Base-by-base conservation (phyloP, 441 rosid species). In the Bruguiera hainesii region DNA sequence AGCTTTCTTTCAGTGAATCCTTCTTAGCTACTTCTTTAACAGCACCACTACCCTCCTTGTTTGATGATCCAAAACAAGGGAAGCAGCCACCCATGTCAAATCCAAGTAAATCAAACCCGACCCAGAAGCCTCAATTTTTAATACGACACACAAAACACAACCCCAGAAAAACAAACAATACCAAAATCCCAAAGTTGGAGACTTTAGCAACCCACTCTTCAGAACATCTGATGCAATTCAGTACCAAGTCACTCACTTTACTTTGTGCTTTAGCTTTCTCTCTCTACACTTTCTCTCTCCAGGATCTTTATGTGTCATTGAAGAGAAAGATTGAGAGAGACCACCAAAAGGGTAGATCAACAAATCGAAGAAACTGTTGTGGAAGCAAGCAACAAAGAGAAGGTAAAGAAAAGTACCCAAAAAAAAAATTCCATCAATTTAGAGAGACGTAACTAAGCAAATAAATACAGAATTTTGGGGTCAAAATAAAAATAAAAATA, bases 51-150 rank as follows among this genome's bases (percentile, higher is more conserved):
- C 83, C 93, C 78, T 85, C 86, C 83, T 72, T 78, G 63, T 83
- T 76, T 68, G 98, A 84, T 84, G 98, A 94, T 83, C 90, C 91
- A 80, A 89, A 94, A 84, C 96, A 94, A 74, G 97, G 91, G 64
- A 89, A 87, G 76, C 98, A 94, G 84, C 89, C 91, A 83, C 91
- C 97, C 99, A 94, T 94, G 75, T 88, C 94, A 82, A 80, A 83
- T 78, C 76, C 74, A 53, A 60, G 53, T 70, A 48, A 82, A 71
- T 79, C 75, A 69, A 73, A 64, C 75, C 79, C 72, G 63, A 65
- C 82, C 82, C 79, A 75, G 73, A 78, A 71, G 28, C 63, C 76
- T 67, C 72, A 72, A 25, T 56, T 56, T 53, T 19, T 72, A 64
- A 64, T 46, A 59, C 64, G 75, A 76, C 75, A 67, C 74, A 74